Conservation (phyloP, 176 grass and related monocot genomes). For the Triticum timopheevii region DNA sequence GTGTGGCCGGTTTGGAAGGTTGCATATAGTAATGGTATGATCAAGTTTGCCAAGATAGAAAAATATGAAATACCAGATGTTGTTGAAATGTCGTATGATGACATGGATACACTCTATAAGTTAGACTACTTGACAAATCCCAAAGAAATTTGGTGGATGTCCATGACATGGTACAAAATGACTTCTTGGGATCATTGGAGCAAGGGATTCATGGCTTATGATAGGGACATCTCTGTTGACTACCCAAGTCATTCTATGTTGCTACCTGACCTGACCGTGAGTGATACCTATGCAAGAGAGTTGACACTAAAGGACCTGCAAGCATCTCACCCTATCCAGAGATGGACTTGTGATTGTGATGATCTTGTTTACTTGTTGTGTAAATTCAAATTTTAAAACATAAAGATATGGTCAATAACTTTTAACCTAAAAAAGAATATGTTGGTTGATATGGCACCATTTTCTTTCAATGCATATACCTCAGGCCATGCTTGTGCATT, state of each 20-base stretch:
- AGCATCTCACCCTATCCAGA: not conserved
- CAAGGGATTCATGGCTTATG: not conserved
- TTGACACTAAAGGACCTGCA: not conserved
- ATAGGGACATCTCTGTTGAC: not conserved
- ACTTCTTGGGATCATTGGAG: not conserved
- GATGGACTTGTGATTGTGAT: not conserved
- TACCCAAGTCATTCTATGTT: not conserved
- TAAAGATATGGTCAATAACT: not conserved
- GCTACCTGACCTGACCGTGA: not conserved
- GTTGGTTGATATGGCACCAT: not conserved
- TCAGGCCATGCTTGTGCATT: not conserved
- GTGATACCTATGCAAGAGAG: not conserved
- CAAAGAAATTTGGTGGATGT: not conserved
- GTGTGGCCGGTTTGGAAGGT: too few relatives aligned
- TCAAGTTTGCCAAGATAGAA: slow-evolving; percentile 7
- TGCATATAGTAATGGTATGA: not conserved
- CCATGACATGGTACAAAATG: not conserved
- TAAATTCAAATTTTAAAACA: not conserved
- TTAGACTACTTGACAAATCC: not conserved
- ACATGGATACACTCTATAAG: not conserved
- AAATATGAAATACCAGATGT: not conserved
- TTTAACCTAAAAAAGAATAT: not conserved
- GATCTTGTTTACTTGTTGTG: not conserved
- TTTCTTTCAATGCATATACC: not conserved
- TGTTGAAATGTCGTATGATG: not conserved